A percentile compares a stretch with the other conserved stretches of the same genome.
These are phyloP conservation scores for Fremontodendron californicum DNA, from an alignment of 345 rosid genomes.

Conservation along the genomic window DNA sequence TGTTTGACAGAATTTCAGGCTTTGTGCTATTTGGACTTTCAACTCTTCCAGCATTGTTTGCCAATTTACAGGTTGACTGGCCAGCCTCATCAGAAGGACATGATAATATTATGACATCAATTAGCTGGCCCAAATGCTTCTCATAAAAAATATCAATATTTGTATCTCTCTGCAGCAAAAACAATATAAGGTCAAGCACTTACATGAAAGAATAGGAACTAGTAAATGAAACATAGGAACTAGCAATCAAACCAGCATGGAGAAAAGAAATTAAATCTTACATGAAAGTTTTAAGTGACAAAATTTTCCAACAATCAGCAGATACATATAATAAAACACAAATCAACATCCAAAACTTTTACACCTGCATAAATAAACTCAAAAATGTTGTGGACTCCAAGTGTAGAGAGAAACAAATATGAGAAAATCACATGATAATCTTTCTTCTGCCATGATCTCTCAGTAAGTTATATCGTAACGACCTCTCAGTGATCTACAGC, in stretches of 20 bases:
- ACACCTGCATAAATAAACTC: constrained; percentile 11
- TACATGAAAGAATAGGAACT: background rate
- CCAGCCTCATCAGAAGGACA: constrained; percentile 45
- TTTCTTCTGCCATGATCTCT: background rate
- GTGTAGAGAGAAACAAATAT: constrained; percentile 1
- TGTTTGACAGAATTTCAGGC: constrained; percentile 87
- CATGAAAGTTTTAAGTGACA: constrained; percentile 7
- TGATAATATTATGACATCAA: constrained; percentile 80
- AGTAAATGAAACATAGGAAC: background rate
- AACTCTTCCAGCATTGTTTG: constrained; percentile 39
- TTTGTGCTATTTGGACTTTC: constrained; percentile 42
- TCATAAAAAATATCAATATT: constrained; percentile 89
- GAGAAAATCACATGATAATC: background rate
- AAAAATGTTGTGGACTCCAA: background rate
- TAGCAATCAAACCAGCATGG: constrained; percentile 10
- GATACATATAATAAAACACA: constrained; percentile 13
- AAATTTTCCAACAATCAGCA: constrained; percentile 21
- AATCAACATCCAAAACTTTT: constrained; percentile 17
- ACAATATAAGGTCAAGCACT: constrained; percentile 11
- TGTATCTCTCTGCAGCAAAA: constrained; percentile 68
- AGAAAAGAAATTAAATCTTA: constrained; percentile 12
- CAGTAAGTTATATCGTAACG: background rate
- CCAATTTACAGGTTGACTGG: constrained; percentile 43
- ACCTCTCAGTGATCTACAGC: background rate
- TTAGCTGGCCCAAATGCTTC: constrained; percentile 81